Evolutionary conservation across 2,329 filamentous ascomycete species (phyloP).

Genomic region (Tolypocladium ovalisporum): DNA sequence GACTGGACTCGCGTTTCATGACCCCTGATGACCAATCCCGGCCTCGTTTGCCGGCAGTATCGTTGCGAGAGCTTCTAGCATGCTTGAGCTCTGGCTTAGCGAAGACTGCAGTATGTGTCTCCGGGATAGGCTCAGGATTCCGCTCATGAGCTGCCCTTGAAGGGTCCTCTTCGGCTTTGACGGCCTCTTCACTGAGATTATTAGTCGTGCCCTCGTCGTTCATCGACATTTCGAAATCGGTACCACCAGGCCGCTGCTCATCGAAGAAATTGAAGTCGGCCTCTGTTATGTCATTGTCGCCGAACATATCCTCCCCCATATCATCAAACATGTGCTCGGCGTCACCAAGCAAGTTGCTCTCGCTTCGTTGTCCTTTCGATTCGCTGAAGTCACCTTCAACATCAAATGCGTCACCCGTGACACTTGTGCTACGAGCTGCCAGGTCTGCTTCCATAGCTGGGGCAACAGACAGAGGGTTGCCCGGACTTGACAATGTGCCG

Average conservation of each 20-base stretch:
- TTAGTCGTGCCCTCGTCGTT: constrained; percentile 9
- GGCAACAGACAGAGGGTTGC: constrained; percentile 24
- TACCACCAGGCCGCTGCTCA: constrained; percentile 39
- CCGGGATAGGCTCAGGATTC: constrained; percentile 7
- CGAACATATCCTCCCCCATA: constrained; percentile 59
- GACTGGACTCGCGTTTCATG: constrained; percentile 42
- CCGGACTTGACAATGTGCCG: constrained; percentile 43
- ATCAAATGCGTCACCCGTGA: constrained; percentile 12
- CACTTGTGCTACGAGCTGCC: constrained; percentile 9
- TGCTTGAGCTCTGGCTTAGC: constrained; percentile 50
- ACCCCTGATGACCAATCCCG: constrained; percentile 18
- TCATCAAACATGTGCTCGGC: constrained; percentile 57
- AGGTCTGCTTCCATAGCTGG: constrained; percentile 20
- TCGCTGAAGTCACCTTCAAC: constrained; percentile 25
- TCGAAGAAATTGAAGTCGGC: constrained; percentile 81
- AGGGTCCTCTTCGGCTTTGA: constrained; percentile 7
- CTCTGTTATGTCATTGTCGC: constrained; percentile 66
- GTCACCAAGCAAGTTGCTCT: constrained; percentile 31
- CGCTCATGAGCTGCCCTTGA: constrained; percentile 6
- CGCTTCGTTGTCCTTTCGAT: constrained; percentile 31
- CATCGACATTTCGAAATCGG: constrained; percentile 25
- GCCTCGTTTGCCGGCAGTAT: constrained; percentile 23
- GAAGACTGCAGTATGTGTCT: constrained; percentile 30
- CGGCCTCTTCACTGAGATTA: constrained; percentile 5
- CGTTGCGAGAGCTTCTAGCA: constrained; percentile 41